A percentile compares a stretch with the other conserved stretches of the same genome.
phyloP scores from a whole-genome alignment of 2,329 filamentous ascomycete species.

The Penicillium sp. region DNA sequence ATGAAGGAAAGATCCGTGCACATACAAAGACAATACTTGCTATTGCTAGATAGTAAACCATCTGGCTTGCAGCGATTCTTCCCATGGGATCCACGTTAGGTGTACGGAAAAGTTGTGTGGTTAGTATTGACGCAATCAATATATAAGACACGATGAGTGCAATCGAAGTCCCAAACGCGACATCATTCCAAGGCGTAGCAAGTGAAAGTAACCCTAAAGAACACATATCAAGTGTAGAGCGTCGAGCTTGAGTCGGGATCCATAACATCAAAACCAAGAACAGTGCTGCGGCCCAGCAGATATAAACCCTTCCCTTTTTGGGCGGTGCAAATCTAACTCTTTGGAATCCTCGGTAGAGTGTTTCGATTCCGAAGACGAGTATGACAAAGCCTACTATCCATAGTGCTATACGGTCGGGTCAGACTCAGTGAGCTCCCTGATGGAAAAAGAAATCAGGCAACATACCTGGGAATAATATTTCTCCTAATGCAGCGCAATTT shows the following conservation, averaged over 20 bases:
- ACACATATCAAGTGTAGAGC: slow-evolving; percentile 16
- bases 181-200: slow-evolving; percentile 19
- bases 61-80: slow-evolving; percentile 21
- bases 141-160: slow-evolving; percentile 18
- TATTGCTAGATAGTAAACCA: slow-evolving; percentile 23
- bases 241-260: slow-evolving; percentile 20
- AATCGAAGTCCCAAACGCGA: slow-evolving; percentile 18
- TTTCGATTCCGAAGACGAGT: slow-evolving; percentile 22
- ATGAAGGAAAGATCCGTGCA: not conserved
- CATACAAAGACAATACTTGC: slow-evolving; percentile 21
- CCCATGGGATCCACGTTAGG: slow-evolving; percentile 18
- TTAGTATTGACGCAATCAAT: slow-evolving; percentile 16
- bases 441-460: not conserved
- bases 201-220: slow-evolving; percentile 17
- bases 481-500: slow-evolving; percentile 15
- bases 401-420: slow-evolving; percentile 15
- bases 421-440: not conserved
- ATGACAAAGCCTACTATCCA: slow-evolving; percentile 24
- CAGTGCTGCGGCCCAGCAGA: slow-evolving; percentile 17
- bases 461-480: slow-evolving; percentile 23
- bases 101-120: slow-evolving; percentile 18
- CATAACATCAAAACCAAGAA: slow-evolving; percentile 19
- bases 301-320: slow-evolving; percentile 16
- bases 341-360: slow-evolving; percentile 18
- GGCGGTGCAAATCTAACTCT: slow-evolving; percentile 16